Evolutionary conservation across 1,139 yeast genomes (phyloP), one percentile per base, ranked within the genome.

Genomic region (Magnusiomyces magnusii): DNA sequence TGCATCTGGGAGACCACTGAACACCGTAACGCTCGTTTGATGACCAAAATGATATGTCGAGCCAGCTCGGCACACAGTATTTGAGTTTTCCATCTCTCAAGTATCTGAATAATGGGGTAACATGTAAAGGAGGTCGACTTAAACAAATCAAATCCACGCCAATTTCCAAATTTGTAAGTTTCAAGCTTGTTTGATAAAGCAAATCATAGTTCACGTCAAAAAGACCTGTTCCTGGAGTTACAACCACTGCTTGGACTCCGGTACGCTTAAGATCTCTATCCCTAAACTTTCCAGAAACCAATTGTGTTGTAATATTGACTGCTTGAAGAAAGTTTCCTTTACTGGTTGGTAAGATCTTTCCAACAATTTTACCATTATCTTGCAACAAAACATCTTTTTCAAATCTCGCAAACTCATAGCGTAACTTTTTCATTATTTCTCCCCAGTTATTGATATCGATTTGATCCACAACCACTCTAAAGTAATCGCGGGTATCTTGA

Each of bases 381-480:
- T 76, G 76, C 36, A 74, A 75, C 54, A 87, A 71, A 65, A 92
- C 85, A 64, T 90, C 96, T 62, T 85, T 76, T 63, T 86, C 85
- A 68, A 93, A 90, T 61, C 84, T 83, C 52, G 93, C 86, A 73
- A 93, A 92, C 69, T 95, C 99, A 47, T 84, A 77, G 59, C 98
- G 76, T 58, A 95, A 75, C 2, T 86, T 85, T 25, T 89, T 89
- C 97, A 95, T 91, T 58, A 93, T 92, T 64, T 87, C 86, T 62
- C 84, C 87, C 99, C 99, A 95, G 53, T 76, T 69, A 47, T 86
- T 80, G 52, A 90, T 87, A 67, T 87, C 90, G 9, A 90, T 95
- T 70, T 92, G 97, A 71, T 95, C 99, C 1, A 93, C 97, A 2
- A 93, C 99, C 19, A 93, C 96, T 57, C 98, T 78, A 69, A 85